Base-by-base conservation (phyloP, 2,329 filamentous ascomycete species). In the Aspergillus aculeatus region DNA sequence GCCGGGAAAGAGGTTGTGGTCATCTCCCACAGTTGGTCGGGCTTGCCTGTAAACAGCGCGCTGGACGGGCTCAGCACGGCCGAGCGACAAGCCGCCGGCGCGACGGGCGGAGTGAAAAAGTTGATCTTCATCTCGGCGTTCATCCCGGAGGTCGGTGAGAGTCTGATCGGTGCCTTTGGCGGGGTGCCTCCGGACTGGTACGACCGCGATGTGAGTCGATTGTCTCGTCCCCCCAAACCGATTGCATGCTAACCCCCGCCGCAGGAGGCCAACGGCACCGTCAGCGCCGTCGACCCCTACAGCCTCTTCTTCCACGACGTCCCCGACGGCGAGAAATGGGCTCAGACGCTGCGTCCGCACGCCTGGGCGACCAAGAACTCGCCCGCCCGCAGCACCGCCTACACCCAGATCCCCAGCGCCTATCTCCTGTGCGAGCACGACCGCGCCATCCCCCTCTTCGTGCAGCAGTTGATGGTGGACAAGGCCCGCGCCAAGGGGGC, bases 21-120 rank as follows among this genome's bases (percentile, higher is more conserved):
- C 4, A 54, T 76, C 5, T 63, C 66, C 26, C 74, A 76, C 65
- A 76, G 74, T 59, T 77, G 75, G 71, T 68, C 73, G 4, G 72
- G 73, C 2, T 57, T 77, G 10, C 74, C 74, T 0, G 74, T 75
- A 16, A 76, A 67, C 62, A 73, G 73, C 58, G 69, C 71, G 2
- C 60, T 75, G 1, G 63, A 70, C 11, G 73, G 72, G 1, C 68
- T 78, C 24, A 69, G 68, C 31, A 72, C 70, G 47, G 41, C 61
- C 3, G 68, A 71, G 16, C 66, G 73, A 9, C 59, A 71, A 54
- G 50, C 63, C 21, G 59, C 60, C 16, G 70, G 70, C 3, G 65
- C 71, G 49, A 51, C 57, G 1, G 75, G 75, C 2, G 75, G 75
- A 3, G 73, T 78, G 9, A 61, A 71, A 1, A 68, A 67, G 29